Conservation (phyloP, 1,139 yeast genomes). For the Blastobotrys serpentis region DNA sequence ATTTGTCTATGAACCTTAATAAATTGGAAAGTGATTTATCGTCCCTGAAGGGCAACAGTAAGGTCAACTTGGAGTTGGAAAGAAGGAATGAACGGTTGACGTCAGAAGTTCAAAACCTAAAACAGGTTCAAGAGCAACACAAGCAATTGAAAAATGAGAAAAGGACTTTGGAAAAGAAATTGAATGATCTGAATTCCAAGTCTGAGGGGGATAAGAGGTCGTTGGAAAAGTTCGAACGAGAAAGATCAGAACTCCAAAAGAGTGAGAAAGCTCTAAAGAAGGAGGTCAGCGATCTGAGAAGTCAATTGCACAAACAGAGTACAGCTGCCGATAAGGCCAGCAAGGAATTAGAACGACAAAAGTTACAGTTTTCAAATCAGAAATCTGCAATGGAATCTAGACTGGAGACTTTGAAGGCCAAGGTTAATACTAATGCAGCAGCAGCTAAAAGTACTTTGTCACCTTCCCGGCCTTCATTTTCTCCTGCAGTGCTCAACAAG, state of each 20-base stretch:
- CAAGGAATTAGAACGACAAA: conserved; percentile 23
- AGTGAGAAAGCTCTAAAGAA: conserved; percentile 21
- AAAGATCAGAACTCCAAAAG: conserved; percentile 14
- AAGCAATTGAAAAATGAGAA: conserved; percentile 15
- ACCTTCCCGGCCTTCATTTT: conserved; percentile 8
- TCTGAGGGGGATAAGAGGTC: conserved; percentile 19
- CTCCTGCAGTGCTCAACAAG: conserved; percentile 6
- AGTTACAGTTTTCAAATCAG: conserved; percentile 22
- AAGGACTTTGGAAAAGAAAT: conserved; percentile 18
- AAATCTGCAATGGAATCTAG: conserved; percentile 26
- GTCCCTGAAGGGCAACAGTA: conserved; percentile 1
- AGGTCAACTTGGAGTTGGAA: conserved; percentile 16
- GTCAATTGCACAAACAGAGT: conserved; percentile 21
- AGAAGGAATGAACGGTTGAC: conserved; percentile 16
- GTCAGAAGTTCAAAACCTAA: conserved; percentile 17
- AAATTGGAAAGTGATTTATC: background rate
- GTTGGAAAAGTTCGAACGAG: conserved; percentile 17
- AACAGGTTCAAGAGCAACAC: conserved; percentile 15
- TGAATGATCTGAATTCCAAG: conserved; percentile 15
- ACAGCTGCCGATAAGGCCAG: conserved; percentile 22
- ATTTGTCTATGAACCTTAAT: conserved; percentile 4
- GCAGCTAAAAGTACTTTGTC: background rate
- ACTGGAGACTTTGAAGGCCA: conserved; percentile 22
- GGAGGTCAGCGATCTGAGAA: conserved; percentile 23
- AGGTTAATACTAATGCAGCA: conserved; percentile 17